phyloP scores from a whole-genome alignment of 106 monocot species.

The Narthecium ossifragum region DNA sequence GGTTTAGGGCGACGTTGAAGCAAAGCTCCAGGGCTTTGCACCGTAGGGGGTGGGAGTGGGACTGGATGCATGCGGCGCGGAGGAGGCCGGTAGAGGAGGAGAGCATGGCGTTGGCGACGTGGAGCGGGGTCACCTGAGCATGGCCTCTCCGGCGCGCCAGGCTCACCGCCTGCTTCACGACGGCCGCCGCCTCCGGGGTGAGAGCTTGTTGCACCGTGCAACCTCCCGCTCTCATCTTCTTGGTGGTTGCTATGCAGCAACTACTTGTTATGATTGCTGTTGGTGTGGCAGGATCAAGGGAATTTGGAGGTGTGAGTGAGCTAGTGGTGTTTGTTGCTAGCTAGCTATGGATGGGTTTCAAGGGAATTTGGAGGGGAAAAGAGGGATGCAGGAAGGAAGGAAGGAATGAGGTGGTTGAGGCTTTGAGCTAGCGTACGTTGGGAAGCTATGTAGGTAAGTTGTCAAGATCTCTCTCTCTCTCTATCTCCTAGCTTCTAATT shows the following conservation, averaged over 20 bases:
- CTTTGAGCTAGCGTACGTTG: not conserved
- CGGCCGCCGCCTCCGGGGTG: conserved; percentile 61
- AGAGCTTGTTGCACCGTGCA: conserved; percentile 87
- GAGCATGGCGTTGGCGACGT: conserved; percentile 95
- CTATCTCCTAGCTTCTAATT: not conserved
- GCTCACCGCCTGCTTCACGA: conserved; percentile 77
- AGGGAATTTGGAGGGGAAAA: conserved; percentile 8
- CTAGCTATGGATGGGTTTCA: too few species aligned
- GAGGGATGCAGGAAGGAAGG: conserved; percentile 1
- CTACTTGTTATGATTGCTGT: conserved; percentile 11
- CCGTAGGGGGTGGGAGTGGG: conserved; percentile 87
- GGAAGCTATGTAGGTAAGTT: not conserved
- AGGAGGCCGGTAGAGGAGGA: conserved; percentile 65
- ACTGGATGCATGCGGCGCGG: conserved; percentile 70
- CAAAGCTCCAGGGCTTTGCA: conserved; percentile 95
- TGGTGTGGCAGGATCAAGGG: conserved; percentile 19
- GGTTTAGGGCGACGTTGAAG: conserved; percentile 95
- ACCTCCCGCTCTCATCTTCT: conserved; percentile 81
- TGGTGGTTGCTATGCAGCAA: too few species aligned
- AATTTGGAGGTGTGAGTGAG: not conserved
- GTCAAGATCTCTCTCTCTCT: not conserved
- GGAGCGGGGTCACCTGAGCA: conserved; percentile 94
- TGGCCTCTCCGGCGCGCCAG: conserved; percentile 83
- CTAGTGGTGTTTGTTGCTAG: not conserved
- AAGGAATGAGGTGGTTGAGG: not conserved